Evolutionary conservation across 257 asterid genomes (phyloP).

Genomic region (Leptodermis oblonga): DNA sequence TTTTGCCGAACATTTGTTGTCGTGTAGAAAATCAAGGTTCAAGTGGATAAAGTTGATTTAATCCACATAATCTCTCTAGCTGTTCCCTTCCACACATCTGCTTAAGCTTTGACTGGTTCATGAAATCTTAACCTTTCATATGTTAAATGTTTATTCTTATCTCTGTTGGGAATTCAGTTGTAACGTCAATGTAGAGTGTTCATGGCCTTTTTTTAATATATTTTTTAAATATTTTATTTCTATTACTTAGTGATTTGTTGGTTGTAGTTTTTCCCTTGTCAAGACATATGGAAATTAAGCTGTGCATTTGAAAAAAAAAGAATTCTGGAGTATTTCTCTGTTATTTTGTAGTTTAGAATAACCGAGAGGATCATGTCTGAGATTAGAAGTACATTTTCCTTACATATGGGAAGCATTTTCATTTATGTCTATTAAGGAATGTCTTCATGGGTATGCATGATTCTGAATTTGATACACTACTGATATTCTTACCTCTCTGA

Average conservation of each 20-base stretch:
- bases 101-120: not conserved
- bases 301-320: not conserved
- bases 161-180: constrained; percentile 18
- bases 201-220: not conserved
- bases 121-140: not conserved
- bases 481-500: not conserved
- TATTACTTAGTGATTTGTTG: not conserved
- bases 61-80: not conserved
- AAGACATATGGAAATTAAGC: not conserved
- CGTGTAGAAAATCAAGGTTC: not conserved
- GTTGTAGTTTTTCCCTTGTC: not conserved
- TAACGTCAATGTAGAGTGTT: not conserved
- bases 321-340: not conserved
- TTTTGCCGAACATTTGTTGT: no score
- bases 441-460: not conserved
- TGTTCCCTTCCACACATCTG: not conserved
- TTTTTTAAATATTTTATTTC: no score
- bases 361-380: not conserved
- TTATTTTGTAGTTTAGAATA: not conserved
- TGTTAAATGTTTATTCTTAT: not conserved
- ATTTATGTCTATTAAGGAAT: not conserved
- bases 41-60: not conserved
- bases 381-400: not conserved
- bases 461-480: not conserved
- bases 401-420: no score